phyloP scores from a whole-genome alignment of 345 rosid species.

The Arabidopsis suecica region DNA sequence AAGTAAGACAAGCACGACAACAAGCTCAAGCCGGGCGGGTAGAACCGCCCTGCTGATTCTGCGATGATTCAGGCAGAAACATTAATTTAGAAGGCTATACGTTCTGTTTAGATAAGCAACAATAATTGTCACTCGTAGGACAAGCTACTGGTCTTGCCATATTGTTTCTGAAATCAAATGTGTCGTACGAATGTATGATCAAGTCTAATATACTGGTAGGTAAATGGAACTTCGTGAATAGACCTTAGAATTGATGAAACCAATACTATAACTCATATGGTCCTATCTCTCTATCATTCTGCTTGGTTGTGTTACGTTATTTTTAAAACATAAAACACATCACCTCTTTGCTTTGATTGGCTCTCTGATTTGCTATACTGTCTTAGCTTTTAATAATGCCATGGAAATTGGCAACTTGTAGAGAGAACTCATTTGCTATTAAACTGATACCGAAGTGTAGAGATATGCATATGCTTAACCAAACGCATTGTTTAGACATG shows the following conservation, averaged over 20 bases:
- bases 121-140: slow-evolving; percentile 12
- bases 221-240: not conserved
- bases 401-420: slow-evolving; percentile 20
- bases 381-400: slow-evolving; percentile 20
- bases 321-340: slow-evolving; percentile 14
- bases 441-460: not conserved
- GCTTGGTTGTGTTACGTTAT: not conserved
- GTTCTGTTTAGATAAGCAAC: not conserved
- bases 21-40: slow-evolving; percentile 6
- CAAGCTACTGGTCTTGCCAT: not conserved
- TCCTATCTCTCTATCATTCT: not conserved
- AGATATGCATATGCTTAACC: slow-evolving; percentile 40
- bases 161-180: slow-evolving; percentile 7
- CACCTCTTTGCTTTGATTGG: slow-evolving; percentile 11
- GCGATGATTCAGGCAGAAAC: not conserved
- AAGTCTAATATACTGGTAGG: not conserved
- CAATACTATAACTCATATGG: not conserved
- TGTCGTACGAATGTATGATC: not conserved
- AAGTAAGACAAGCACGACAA: slow-evolving; percentile 52
- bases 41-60: slow-evolving; percentile 23
- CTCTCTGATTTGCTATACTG: slow-evolving; percentile 17
- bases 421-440: slow-evolving; percentile 7
- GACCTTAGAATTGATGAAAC: not conserved
- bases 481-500: not conserved
- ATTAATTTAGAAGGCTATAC: slow-evolving; percentile 7